A percentile compares a stretch with the other conserved stretches of the same genome.
Evolutionary conservation across 2,329 filamentous ascomycete genomes (phyloP).

Genomic region (Phyllachora maydis): DNA sequence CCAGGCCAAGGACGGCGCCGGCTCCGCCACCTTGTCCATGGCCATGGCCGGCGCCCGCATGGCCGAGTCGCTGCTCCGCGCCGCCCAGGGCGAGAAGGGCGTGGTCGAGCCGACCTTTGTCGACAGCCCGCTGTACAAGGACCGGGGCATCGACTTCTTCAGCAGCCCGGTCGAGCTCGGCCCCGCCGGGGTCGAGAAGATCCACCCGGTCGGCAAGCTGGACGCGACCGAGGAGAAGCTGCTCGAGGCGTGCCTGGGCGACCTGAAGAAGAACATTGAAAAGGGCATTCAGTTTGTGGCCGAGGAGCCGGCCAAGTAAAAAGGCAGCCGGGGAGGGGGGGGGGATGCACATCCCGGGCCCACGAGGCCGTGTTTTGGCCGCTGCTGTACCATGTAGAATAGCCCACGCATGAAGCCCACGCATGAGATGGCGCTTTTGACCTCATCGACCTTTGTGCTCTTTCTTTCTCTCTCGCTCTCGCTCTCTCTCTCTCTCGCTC

Average conservation of each 20-base stretch:
- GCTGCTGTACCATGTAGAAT: constrained; percentile 1
- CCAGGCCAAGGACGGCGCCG: constrained; percentile 95
- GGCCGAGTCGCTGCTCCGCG: constrained; percentile 85
- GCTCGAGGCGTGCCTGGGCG: constrained; percentile 63
- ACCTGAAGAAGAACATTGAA: constrained; percentile 86
- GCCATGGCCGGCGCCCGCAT: constrained; percentile 75
- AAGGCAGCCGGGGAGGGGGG: too few species aligned
- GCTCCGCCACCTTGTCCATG: constrained; percentile 96
- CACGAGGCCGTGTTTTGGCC: too few species aligned
- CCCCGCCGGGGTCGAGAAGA: constrained; percentile 89
- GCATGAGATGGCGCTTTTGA: constrained; percentile 1
- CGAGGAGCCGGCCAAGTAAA: constrained; percentile 38
- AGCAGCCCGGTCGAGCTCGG: constrained; percentile 88
- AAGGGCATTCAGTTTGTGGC: constrained; percentile 56
- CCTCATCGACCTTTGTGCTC: too few species aligned
- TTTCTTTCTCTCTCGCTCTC: too few species aligned
- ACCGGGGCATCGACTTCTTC: constrained; percentile 96
- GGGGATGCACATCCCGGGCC: too few species aligned
- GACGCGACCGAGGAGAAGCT: constrained; percentile 77
- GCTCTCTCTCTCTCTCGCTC: too few species aligned
- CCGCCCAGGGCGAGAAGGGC: constrained; percentile 81
- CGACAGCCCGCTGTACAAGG: constrained; percentile 94
- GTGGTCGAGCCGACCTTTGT: constrained; percentile 94
- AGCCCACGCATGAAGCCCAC: too few species aligned
- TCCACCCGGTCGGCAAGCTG: constrained; percentile 69